A percentile compares a stretch with the other conserved stretches of the same genome.
Evolutionary conservation across 1,284 basidiomycete species (phyloP).

Genomic region (Calocybe gambosa): DNA sequence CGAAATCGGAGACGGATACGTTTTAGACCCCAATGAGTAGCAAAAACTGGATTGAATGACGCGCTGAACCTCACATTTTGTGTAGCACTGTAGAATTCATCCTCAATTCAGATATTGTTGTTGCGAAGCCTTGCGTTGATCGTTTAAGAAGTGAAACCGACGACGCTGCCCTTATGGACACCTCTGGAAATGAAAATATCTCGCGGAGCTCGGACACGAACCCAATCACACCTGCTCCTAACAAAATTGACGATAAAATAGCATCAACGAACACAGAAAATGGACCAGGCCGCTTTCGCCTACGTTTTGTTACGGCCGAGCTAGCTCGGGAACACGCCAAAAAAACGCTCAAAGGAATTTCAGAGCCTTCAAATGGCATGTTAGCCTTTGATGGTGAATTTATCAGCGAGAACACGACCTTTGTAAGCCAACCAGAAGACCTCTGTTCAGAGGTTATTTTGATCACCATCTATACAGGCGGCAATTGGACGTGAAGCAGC

Average conservation of each 20-base stretch:
- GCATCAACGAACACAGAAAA: background rate
- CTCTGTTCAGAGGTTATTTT: background rate
- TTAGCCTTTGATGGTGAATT: conserved; percentile 18
- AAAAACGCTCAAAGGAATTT: conserved; percentile 9
- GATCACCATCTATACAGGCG: conserved; percentile 4
- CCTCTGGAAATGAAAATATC: background rate
- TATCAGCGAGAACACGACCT: conserved; percentile 17
- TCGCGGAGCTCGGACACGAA: background rate
- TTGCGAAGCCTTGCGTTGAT: background rate
- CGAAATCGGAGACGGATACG: conserved; percentile 19
- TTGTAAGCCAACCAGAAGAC: no score
- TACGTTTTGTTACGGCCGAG: conserved; percentile 17
- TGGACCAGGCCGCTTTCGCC: conserved; percentile 10
- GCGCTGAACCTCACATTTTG: background rate
- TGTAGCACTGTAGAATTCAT: conserved; percentile 3
- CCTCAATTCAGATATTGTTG: conserved; percentile 5
- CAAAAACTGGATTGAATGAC: background rate
- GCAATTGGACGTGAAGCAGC: conserved; percentile 16
- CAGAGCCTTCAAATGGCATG: conserved; percentile 14
- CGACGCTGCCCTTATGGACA: background rate
- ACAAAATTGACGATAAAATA: background rate
- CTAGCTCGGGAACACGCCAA: conserved; percentile 15
- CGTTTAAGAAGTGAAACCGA: background rate
- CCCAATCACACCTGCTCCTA: background rate
- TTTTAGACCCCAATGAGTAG: conserved; percentile 5